Percentiles rank a stretch among this genome's conserved stretches.
Evolutionary conservation across 2,329 filamentous ascomycete species (phyloP).

Genomic region (Gaeumannomyces sp.): DNA sequence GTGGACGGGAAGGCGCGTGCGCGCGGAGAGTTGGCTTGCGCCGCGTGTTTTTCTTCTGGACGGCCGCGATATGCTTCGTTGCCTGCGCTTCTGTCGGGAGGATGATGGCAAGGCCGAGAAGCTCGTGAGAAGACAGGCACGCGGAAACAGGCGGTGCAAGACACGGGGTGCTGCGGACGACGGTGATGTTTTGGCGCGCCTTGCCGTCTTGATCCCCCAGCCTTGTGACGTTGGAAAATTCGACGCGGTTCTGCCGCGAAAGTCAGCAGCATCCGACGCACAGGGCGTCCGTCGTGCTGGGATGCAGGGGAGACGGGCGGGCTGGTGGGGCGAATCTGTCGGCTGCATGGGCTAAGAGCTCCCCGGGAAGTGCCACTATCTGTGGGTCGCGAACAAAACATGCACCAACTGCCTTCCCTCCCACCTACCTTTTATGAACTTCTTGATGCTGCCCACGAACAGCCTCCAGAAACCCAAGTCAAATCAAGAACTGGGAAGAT

Average conservation of each 20-base stretch:
- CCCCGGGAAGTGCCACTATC: no score
- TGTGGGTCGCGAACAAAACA: not conserved
- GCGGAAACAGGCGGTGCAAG: no score
- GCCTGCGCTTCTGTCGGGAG: not conserved
- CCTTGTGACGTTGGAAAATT: not conserved
- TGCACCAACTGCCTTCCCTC: not conserved
- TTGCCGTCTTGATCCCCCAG: not conserved
- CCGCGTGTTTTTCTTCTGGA: conserved; percentile 1
- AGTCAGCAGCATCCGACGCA: not conserved
- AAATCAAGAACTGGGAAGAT: no score
- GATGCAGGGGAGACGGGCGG: no score
- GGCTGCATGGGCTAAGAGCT: not conserved
- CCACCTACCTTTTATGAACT: not conserved
- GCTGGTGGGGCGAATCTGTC: not conserved
- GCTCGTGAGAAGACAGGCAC: not conserved
- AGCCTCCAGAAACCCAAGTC: not conserved
- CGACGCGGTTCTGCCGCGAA: not conserved
- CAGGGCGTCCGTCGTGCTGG: not conserved
- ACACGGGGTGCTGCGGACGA: not conserved
- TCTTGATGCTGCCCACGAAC: not conserved
- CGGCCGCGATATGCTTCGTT: not conserved
- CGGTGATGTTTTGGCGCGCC: not conserved
- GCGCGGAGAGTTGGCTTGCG: not conserved
- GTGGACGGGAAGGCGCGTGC: no score
- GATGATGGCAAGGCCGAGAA: not conserved